A percentile compares a stretch with the other conserved stretches of the same genome.
These are phyloP conservation scores for Penicillium hordei DNA, from an alignment of 2,329 filamentous ascomycete species.

Conservation along the genomic window DNA sequence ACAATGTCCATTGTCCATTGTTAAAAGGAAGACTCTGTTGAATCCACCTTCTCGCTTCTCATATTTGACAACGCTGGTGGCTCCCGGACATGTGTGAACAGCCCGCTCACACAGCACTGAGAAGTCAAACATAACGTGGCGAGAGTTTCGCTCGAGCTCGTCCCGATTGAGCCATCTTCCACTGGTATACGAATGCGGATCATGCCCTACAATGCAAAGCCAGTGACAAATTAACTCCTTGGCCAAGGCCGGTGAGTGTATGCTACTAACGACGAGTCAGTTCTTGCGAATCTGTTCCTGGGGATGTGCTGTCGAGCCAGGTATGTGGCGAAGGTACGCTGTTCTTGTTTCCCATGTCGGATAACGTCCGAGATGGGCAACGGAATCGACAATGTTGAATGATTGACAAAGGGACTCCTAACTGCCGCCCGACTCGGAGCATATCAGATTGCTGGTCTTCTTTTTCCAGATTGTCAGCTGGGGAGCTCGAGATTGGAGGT, in stretches of 20 bases:
- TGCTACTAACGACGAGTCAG: neutral
- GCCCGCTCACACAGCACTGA: conserved; percentile 39
- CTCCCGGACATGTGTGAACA: conserved; percentile 38
- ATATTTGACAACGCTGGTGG: conserved; percentile 35
- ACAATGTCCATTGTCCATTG: conserved; percentile 39
- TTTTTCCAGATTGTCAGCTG: neutral
- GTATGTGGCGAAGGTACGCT: neutral
- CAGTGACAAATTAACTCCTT: neutral
- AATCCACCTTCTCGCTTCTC: conserved; percentile 50
- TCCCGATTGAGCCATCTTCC: conserved; percentile 44
- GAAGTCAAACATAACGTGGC: conserved; percentile 45
- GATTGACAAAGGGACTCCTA: neutral
- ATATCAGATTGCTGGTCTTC: neutral
- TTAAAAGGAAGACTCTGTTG: conserved; percentile 48
- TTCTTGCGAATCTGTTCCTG: neutral
- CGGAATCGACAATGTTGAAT: neutral
- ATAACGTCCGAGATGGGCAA: neutral
- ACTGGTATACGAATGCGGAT: conserved; percentile 37
- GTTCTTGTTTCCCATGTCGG: conserved; percentile 2
- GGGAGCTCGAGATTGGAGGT: neutral
- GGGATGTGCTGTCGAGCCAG: neutral
- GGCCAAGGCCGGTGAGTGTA: neutral
- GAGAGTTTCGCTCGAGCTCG: conserved; percentile 39
- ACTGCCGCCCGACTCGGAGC: neutral
- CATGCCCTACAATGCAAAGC: conserved; percentile 5